Evolutionary conservation across 2,329 filamentous ascomycete genomes (phyloP), one percentile per base, ranked within the genome.

Genomic region (Talaromyces pinophilus): DNA sequence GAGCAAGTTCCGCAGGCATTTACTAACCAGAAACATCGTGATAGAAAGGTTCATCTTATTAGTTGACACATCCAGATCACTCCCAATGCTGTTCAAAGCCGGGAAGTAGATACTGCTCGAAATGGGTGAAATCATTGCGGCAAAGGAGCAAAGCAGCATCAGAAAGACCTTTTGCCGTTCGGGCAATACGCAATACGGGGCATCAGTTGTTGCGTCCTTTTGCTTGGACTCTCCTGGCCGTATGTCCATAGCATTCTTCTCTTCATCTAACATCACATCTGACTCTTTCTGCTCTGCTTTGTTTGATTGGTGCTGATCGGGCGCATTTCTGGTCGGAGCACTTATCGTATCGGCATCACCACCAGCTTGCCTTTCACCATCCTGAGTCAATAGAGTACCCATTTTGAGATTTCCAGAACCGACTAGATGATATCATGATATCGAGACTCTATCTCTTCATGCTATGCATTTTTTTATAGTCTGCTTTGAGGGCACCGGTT

Each of bases 81-180:
- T 52, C 1, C 81, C 77, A 46, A 84, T 78, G 2, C 74, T 74
- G 4, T 77, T 72, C 2, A 84, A 69, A 1, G 78, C 78, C 1
- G 82, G 81, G 65, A 82, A 81, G 68, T 83, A 83, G 63, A 83
- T 82, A 13, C 64, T 66, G 52, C 59, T 63, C 25, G 64, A 63
- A 6, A 63, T 59, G 11, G 64, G 64, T 22, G 64, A 63, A 13
- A 66, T 63, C n/a, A 63, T 44, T 8, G 40, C 59, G 1, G 64
- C 59, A 48, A 66, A 59, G 3, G 60, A 66, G 15, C 48, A 54
- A 59, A 63, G 19, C 25, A 63, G 6, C 60, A 66, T 62, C 22
- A 66, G 10, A 38, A 50, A 62, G n/a, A 66, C 48, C 42, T 66
- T 59, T 54, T 63, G 38, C 4, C 52, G 10, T 38, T 66, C 59